Evolutionary conservation across 2,329 filamentous ascomycete species (phyloP), one percentile per base, ranked within the genome.

Genomic region (Basipetospora sp.): DNA sequence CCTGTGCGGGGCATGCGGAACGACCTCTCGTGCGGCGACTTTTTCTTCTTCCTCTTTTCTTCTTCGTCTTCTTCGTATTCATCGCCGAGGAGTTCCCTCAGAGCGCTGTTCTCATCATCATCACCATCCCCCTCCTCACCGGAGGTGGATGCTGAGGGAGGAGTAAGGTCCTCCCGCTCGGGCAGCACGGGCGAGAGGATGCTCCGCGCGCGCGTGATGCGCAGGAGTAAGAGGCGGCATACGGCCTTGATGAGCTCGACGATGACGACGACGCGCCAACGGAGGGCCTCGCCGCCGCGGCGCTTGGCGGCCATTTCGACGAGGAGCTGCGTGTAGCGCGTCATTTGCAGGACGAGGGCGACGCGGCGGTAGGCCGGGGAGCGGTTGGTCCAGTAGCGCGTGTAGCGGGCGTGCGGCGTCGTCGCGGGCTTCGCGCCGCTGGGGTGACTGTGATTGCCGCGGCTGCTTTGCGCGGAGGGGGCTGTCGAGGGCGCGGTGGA

Each of bases 1-100:
- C 86, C 85, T 0, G 90, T 98, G 42, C 90, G 71, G n/a, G 88
- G 88, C 88, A 98, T 96, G 11, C 71, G 73, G 82, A 88, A 96
- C 45, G 76, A 77, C 44, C 65, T 68, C 39, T 65, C 62, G 43
- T 69, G 60, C 4, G 62, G 51, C 4, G 62, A 50, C 30, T 18
- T 18, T n/a, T n/a, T n/a, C 30, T 32, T 32, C 30, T 32, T 16
- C 31, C 16, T 17, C 15, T 5, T 6, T 13, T 8, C 27, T 5
- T 11, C 8, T n/a, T 6, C 15, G 54, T 41, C 16, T 46, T 25
- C 35, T 43, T 49, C 42, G 47, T 49, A 34, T 34, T 43, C 22
- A 43, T 43, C 13, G 44, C 42, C 16, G 45, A 15, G 34, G 43
- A 30, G 31, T 37, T 4, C 22, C 60, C 62, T 39, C 60, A 50